Conservation (phyloP, 768 basidiomycete genomes). For the Suillus luteus region DNA sequence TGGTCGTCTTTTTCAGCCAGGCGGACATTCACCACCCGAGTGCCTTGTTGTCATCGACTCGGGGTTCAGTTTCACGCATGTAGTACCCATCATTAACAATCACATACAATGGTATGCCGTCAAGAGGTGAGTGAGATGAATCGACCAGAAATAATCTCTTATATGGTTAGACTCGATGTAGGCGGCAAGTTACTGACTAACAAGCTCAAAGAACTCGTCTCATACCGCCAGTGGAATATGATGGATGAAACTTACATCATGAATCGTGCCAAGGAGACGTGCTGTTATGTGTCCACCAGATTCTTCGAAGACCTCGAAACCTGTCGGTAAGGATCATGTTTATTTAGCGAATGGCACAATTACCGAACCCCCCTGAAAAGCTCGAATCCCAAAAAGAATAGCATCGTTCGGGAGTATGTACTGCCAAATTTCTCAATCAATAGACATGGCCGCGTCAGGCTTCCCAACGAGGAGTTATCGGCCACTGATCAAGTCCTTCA, state of each 20-base stretch:
- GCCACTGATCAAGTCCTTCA: slow-evolving; percentile 70
- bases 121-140: slow-evolving; percentile 57
- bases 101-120: slow-evolving; percentile 79
- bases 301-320: slow-evolving; percentile 74
- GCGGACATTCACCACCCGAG: slow-evolving; percentile 58
- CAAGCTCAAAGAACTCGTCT: slow-evolving; percentile 90
- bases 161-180: slow-evolving; percentile 74
- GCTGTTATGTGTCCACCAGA: slow-evolving; percentile 80
- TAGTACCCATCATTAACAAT: slow-evolving; percentile 79
- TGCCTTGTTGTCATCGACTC: slow-evolving; percentile 85
- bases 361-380: slow-evolving; percentile 39
- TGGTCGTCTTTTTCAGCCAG: slow-evolving; percentile 65
- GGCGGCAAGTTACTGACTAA: slow-evolving; percentile 96
- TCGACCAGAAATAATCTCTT: slow-evolving; percentile 17
- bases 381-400: slow-evolving; percentile 54
- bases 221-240: slow-evolving; percentile 98
- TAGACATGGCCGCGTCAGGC: slow-evolving; percentile 57
- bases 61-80: slow-evolving; percentile 94
- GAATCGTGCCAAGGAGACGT: slow-evolving; percentile 89
- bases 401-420: slow-evolving; percentile 85
- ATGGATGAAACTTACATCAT: slow-evolving; percentile 96
- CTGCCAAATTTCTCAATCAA: slow-evolving; percentile 84
- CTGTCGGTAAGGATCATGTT: slow-evolving; percentile 62
- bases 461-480: slow-evolving; percentile 51
- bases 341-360: slow-evolving; percentile 19